phyloP scores from a whole-genome alignment of 78 protist genomes.

The Guillardia theta region DNA sequence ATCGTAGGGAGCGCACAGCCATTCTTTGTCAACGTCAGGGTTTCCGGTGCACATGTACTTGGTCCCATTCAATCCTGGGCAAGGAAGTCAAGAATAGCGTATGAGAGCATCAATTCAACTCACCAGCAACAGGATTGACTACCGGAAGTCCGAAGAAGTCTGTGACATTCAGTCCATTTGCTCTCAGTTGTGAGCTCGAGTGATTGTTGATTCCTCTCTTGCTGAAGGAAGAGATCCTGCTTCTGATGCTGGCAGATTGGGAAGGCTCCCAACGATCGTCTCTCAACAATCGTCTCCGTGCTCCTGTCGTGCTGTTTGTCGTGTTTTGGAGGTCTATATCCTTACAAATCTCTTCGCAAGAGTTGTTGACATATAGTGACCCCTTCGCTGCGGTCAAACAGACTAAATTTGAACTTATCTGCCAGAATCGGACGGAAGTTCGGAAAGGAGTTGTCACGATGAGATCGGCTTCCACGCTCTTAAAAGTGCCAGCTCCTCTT shows the following conservation, averaged over 20 bases:
- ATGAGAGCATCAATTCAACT: no score
- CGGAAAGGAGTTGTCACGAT: background rate
- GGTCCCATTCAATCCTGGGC: background rate
- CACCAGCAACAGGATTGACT: background rate
- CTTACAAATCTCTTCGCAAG: background rate
- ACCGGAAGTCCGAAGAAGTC: background rate
- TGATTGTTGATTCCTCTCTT: no score
- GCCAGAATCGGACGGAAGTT: background rate
- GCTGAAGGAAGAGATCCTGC: no score
- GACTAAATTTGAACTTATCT: background rate
- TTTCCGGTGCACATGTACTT: background rate
- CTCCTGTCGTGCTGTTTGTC: no score
- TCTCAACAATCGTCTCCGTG: no score
- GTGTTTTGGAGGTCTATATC: no score
- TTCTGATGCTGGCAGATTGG: no score
- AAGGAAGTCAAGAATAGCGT: no score
- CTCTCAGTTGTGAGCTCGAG: no score
- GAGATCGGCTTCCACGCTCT: background rate
- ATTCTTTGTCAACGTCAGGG: background rate
- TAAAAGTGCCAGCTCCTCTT: background rate
- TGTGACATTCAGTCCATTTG: no score
- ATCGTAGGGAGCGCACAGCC: background rate
- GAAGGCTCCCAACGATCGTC: no score
- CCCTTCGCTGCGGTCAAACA: background rate
- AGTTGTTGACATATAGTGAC: background rate